Evolutionary conservation across 2,329 filamentous ascomycete genomes (phyloP), one percentile per base, ranked within the genome.

Genomic region (Elsinoe batatas): DNA sequence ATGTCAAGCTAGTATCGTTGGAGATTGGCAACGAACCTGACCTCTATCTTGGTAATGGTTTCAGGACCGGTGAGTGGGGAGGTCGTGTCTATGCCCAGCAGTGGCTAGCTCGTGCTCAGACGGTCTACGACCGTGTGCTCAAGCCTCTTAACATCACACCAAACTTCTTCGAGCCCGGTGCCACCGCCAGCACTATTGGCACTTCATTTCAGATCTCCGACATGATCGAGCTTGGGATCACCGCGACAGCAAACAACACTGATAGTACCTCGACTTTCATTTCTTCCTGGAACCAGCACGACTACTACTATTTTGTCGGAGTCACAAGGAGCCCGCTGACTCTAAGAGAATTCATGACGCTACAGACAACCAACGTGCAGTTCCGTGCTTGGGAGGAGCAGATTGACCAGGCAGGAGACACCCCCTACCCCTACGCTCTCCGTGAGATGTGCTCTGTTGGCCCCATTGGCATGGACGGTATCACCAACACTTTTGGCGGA

Each of bases 221-320:
- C 56, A 64, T 78, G 40, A 64, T 70, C 32, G 50, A 64, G 44
- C 65, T 69, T 54, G 72, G 71, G 33, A 72, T 77, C 57, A 65
- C 67, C 43, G 61, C 64, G 6, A 60, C 63, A 11, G 64, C 65
- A 18, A 69, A 72, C 36, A 69, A 68, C 43, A 65, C 67, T 32
- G 63, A 65, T 35, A 33, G 60, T 20, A 51, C 18, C 15, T 44
- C 40, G n/a, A 46, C 55, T 15, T 72, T 69, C 59, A 63, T 75
- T 57, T 62, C 71, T 13, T 67, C 65, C 26, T 78, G 75, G 75
- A 78, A 78, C 59, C 75, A 78, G 65, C 76, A 79, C 63, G 73
- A 78, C 63, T 79, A 78, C 65, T 77, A 74, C 62, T 77, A 77
- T 61, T 78, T 75, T 62, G 71, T 78, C 58, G 73, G 71, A 32